These are phyloP conservation scores for Triangularia setosa DNA, from an alignment of 2,329 filamentous ascomycete species.

Conservation along the genomic window DNA sequence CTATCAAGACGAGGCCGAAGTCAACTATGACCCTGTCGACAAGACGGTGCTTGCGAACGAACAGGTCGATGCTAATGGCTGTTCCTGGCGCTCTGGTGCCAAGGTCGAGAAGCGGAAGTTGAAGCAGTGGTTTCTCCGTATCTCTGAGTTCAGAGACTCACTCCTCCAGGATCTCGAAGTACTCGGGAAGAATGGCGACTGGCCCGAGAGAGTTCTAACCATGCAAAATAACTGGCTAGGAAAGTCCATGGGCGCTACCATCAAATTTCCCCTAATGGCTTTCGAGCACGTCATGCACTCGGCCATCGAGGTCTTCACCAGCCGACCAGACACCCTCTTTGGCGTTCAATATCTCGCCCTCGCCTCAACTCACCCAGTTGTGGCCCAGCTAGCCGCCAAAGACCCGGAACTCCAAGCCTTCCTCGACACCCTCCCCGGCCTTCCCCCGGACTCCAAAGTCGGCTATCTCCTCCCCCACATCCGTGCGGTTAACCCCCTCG, in stretches of 20 bases:
- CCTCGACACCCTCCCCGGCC: conserved; percentile 56
- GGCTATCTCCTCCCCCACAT: conserved; percentile 65
- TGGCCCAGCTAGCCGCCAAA: conserved; percentile 54
- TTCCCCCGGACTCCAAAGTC: conserved; percentile 54
- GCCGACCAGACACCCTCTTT: conserved; percentile 79
- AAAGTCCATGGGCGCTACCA: conserved; percentile 66
- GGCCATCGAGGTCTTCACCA: conserved; percentile 73
- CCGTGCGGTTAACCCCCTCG: conserved; percentile 62
- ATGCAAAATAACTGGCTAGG: conserved; percentile 91
- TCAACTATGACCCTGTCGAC: conserved; percentile 89
- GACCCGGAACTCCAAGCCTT: conserved; percentile 65
- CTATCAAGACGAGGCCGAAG: conserved; percentile 76
- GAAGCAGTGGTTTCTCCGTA: conserved; percentile 87
- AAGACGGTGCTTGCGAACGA: conserved; percentile 89
- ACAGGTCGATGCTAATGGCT: conserved; percentile 82
- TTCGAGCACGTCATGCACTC: conserved; percentile 39
- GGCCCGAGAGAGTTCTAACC: conserved; percentile 77
- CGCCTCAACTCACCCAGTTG: conserved; percentile 68
- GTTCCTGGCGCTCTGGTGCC: conserved; percentile 82
- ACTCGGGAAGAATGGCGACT: conserved; percentile 59
- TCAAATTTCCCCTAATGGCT: conserved; percentile 63
- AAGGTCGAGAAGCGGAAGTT: conserved; percentile 74
- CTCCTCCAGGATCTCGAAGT: conserved; percentile 67
- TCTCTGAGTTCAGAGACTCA: conserved; percentile 71
- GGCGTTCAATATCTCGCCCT: conserved; percentile 83